phyloP scores from a whole-genome alignment of 2,329 filamentous ascomycete species.

The Fusarium sp. region DNA sequence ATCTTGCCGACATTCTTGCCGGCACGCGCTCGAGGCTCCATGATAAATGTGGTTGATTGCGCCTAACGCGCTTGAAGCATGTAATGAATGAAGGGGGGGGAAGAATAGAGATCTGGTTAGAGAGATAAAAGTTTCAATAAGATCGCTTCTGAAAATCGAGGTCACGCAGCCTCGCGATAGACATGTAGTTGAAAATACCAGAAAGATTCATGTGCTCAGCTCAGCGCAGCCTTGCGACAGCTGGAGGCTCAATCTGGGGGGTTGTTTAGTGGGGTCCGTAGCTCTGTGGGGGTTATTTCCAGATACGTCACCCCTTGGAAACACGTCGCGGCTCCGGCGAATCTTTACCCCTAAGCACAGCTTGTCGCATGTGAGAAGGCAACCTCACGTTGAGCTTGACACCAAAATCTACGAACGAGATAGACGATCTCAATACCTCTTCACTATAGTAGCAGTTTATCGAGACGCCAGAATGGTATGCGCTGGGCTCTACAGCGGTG shows the following conservation, averaged over 20 bases:
- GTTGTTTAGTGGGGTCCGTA: constrained; percentile 25
- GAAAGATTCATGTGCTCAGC: constrained; percentile 14
- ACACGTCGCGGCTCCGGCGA: constrained; percentile 44
- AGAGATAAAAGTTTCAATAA: neutral
- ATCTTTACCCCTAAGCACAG: constrained; percentile 50
- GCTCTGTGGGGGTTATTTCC: constrained; percentile 33
- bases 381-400: neutral
- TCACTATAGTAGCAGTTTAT: neutral
- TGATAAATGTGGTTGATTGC: constrained; percentile 51
- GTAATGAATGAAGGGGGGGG: neutral
- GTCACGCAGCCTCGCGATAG: constrained; percentile 26
- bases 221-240: constrained; percentile 23
- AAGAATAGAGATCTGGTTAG: neutral
- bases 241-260: constrained; percentile 26
- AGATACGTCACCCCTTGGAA: constrained; percentile 31
- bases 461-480: constrained; percentile 41
- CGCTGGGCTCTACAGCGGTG: neutral
- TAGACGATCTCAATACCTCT: neutral
- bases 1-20: constrained; percentile 84
- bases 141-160: neutral
- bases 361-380: constrained; percentile 37
- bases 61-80: constrained; percentile 10
- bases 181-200: constrained; percentile 30
- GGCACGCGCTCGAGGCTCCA: constrained; percentile 79
- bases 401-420: neutral